A percentile compares a stretch with the other conserved stretches of the same genome.
These are phyloP conservation scores for Jackrogersella minutella DNA, from an alignment of 495 filamentous ascomycete genomes.

Conservation along the genomic window DNA sequence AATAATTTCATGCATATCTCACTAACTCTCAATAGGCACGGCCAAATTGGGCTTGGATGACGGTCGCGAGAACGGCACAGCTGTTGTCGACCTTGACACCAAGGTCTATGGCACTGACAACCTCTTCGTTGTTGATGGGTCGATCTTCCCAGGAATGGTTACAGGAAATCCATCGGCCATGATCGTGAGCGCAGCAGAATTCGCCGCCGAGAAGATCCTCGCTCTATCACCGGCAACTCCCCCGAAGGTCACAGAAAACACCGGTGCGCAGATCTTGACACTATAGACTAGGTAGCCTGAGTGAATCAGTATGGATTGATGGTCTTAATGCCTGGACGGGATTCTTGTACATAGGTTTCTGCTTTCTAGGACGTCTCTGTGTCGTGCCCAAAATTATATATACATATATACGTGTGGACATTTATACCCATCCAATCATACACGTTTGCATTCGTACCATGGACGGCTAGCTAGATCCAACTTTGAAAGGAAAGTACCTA, in stretches of 20 bases:
- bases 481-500: background rate
- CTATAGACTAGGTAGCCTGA: constrained; percentile 23
- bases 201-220: constrained; percentile 60
- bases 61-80: constrained; percentile 67
- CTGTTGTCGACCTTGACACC: constrained; percentile 75
- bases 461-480: background rate
- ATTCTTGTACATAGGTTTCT: constrained; percentile 41
- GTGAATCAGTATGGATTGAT: constrained; percentile 1
- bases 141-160: constrained; percentile 68
- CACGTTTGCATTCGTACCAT: background rate
- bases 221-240: constrained; percentile 26
- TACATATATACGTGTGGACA: constrained; percentile 26
- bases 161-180: constrained; percentile 67
- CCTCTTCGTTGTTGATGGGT: constrained; percentile 69
- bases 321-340: constrained; percentile 7
- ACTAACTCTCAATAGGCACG: constrained; percentile 51
- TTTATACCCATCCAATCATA: constrained; percentile 1
- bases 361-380: constrained; percentile 2
- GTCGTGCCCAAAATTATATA: constrained; percentile 30
- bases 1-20: background rate
- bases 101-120: constrained; percentile 77
- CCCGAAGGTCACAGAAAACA: constrained; percentile 21
- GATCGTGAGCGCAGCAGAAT: constrained; percentile 67
- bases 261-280: constrained; percentile 35
- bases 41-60: constrained; percentile 72